A percentile compares a stretch with the other conserved stretches of the same genome.
Conservation (phyloP, 1,284 basidiomycete genomes). For the Singerocomus inundabilis region DNA sequence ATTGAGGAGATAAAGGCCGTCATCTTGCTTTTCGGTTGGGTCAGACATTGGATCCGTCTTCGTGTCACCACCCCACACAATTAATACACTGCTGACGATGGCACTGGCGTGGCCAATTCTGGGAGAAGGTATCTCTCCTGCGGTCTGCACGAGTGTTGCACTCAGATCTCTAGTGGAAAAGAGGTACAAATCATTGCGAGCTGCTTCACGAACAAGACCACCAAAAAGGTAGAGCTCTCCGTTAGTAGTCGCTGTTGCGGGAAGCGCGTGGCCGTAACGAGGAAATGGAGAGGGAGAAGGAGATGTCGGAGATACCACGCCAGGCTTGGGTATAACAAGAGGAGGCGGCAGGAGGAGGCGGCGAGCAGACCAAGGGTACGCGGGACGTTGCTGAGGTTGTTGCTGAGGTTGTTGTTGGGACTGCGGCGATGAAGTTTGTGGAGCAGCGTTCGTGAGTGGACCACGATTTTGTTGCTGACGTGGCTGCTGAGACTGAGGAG, state of each 20-base stretch:
- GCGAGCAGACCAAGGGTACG: slow-evolving; percentile 78
- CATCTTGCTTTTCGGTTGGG: slow-evolving; percentile 84
- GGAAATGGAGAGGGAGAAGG: slow-evolving; percentile 89
- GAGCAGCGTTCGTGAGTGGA: slow-evolving; percentile 20
- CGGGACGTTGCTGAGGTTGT: slow-evolving; percentile 49
- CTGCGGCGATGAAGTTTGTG: slow-evolving; percentile 29
- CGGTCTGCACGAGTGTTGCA: slow-evolving; percentile 80
- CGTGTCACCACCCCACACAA: slow-evolving; percentile 99
- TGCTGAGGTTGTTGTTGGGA: slow-evolving; percentile 28
- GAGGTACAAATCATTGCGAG: slow-evolving; percentile 93
- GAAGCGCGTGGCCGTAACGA: slow-evolving; percentile 96
- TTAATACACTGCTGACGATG: slow-evolving; percentile 92
- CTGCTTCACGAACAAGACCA: slow-evolving; percentile 89
- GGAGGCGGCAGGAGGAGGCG: slow-evolving; percentile 67
- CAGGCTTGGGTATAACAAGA: slow-evolving; percentile 59
- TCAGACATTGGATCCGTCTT: slow-evolving; percentile 67
- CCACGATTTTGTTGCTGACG: slow-evolving; percentile 32
- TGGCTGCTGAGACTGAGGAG: slow-evolving; percentile 34
- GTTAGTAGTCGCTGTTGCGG: slow-evolving; percentile 72
- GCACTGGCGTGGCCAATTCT: slow-evolving; percentile 96
- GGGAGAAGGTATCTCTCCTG: slow-evolving; percentile 86
- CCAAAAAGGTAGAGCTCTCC: slow-evolving; percentile 98
- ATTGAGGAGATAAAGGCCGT: slow-evolving; percentile 94
- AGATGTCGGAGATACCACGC: slow-evolving; percentile 52
- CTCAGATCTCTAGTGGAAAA: slow-evolving; percentile 81